phyloP scores from a whole-genome alignment of 768 basidiomycete genomes.

The Trametes cinnabarina region DNA sequence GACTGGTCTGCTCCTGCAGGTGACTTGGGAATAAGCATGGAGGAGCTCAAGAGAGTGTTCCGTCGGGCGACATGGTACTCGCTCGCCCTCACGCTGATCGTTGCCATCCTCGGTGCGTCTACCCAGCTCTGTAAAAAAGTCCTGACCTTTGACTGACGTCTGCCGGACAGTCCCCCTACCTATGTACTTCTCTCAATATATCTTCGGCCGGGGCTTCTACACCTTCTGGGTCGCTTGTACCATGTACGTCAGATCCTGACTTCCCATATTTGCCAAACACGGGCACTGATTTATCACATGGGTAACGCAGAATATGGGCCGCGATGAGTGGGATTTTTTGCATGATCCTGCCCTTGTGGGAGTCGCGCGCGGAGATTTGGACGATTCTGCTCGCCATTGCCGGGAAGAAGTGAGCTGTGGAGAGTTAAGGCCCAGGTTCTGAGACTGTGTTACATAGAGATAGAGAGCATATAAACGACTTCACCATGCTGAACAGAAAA shows the following conservation, averaged over 20 bases:
- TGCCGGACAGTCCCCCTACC: constrained; percentile 30
- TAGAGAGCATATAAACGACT: no score
- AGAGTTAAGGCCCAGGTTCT: no score
- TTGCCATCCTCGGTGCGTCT: constrained; percentile 30
- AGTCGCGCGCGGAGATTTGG: constrained; percentile 29
- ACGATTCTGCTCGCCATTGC: constrained; percentile 8
- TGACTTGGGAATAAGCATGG: background rate
- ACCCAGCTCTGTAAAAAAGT: background rate
- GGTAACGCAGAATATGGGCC: constrained; percentile 29
- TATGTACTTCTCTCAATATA: constrained; percentile 38
- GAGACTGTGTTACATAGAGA: no score
- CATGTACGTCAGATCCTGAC: constrained; percentile 22
- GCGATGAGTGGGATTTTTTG: constrained; percentile 30
- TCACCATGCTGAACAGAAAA: no score
- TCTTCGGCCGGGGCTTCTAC: constrained; percentile 34
- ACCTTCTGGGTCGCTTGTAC: constrained; percentile 36
- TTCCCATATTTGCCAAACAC: no score
- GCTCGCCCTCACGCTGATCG: constrained; percentile 25
- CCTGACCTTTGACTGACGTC: background rate
- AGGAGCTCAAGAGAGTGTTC: constrained; percentile 27
- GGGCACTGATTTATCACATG: background rate
- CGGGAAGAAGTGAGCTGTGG: no score
- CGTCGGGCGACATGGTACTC: constrained; percentile 32
- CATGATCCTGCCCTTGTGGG: constrained; percentile 31
- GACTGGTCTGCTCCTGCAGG: background rate